Base-by-base conservation (phyloP, 2,329 filamentous ascomycete genomes). In the Trematosphaeria pertusa region DNA sequence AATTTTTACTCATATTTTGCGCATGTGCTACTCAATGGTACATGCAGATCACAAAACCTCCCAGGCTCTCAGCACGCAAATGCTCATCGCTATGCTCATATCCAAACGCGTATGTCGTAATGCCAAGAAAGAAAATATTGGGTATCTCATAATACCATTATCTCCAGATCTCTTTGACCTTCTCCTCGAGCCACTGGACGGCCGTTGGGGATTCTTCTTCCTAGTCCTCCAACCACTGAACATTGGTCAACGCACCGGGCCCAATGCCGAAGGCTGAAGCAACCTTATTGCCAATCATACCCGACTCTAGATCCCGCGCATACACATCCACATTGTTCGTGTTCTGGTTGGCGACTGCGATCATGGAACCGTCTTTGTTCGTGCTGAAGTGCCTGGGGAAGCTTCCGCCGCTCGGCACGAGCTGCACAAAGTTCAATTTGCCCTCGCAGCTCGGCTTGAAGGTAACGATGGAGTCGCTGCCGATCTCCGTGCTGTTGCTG, bases 311-410 rank as follows among this genome's bases (percentile, higher is more conserved):
- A 69, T 91, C 79, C 5, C 89, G 77, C 58, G 74, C 66, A 37
- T 88, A 80, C 38, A 92, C 70, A 5, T 81, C 82, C 1, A 89
- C 82, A 21, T 79, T 81, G 22, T 78, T 74, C 39, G 83, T 83
- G 12, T 72, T 71, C 70, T 91, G 86, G 54, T 88, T 76, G 0
- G 80, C 87, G 20, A 90, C 82, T 1, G 85, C 87, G 3, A 90
- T 72, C 48, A 87, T 71, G 43, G 78, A 78, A 1, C 87, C 88
- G 9, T 78, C 80, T 51, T 77, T 78, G 68, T 87, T 91, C 46
- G 89, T 71, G 39, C 79, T 81, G 67, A 89, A 87, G 31, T 87
- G 86, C 17, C 88, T 79, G 0, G 89, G 88, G 44, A 78, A 81
- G 6, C 73, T 68, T 2, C 89, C 89, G 37, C 86, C 86, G 0